Conservation (phyloP, 352 stramenopile genomes). For the Pythium volutum region DNA sequence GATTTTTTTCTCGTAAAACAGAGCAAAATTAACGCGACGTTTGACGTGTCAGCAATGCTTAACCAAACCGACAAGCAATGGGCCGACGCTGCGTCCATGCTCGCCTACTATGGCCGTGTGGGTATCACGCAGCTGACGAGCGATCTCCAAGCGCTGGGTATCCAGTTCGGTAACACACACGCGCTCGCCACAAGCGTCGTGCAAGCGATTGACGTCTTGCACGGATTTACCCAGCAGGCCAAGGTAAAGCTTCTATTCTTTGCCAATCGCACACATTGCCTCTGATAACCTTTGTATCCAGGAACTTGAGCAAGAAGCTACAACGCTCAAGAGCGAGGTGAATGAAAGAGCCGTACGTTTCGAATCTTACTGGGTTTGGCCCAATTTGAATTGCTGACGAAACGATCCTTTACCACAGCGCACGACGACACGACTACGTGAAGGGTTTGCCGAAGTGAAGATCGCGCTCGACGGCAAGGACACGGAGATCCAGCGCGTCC, state of each 20-base stretch:
- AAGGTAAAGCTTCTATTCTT: conserved; percentile 15
- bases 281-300: too few relatives aligned
- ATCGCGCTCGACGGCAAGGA: conserved; percentile 43
- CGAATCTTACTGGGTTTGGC: background rate
- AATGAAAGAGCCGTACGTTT: conserved; percentile 45
- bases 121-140: conserved; percentile 27
- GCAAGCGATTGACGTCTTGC: conserved; percentile 25
- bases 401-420: conserved; percentile 25
- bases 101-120: conserved; percentile 33
- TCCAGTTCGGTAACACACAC: conserved; percentile 37
- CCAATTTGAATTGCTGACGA: background rate
- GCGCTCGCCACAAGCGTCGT: conserved; percentile 13
- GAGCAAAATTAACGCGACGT: background rate
- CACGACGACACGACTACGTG: conserved; percentile 43
- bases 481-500: conserved; percentile 35
- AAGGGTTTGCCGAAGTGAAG: conserved; percentile 51
- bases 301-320: conserved; percentile 35
- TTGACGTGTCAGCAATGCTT: background rate
- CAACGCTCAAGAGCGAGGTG: conserved; percentile 39
- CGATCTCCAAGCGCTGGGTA: conserved; percentile 39
- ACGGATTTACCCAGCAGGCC: conserved; percentile 23
- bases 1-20: background rate
- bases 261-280: too few relatives aligned
- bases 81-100: background rate
- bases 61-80: background rate